Base-by-base conservation (phyloP, 1,139 yeast genomes). In the Magnusiomyces sp. region DNA sequence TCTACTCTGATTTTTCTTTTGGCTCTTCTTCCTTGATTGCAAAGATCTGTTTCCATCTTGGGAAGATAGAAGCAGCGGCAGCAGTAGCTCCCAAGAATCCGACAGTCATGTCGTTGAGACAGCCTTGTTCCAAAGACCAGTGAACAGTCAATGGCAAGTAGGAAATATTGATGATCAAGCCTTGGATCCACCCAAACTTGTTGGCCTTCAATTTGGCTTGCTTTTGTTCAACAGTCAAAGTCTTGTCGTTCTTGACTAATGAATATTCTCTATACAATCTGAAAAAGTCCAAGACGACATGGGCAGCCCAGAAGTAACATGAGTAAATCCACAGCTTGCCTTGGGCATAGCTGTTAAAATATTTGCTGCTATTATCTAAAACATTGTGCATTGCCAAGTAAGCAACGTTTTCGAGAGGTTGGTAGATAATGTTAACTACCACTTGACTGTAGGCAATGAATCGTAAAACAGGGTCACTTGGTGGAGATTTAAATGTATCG, bases 101-200 rank as follows among this genome's bases (percentile, higher is more conserved):
- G 2, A 71, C 73, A 23, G 57, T 55, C 43, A 60, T 53, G 27
- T 67, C 67, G 27, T 56, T 54, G 38, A 70, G 52, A 40, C 65
- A 55, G 0, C 75, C 75, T 2, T 50, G 53, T 49, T 62, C 64
- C n/a, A 67, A 55, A 2, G 73, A 68, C 75, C 75, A 71, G 55
- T 71, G 75, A 40, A 68, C 57, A 1, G 75, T 68, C 48, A 71
- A 55, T 2, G 75, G 75, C 39, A 69, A 59, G 62, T 71, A 71
- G 14, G 70, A 67, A 32, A 66, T 53, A 53, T 70, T 68, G 49
- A 66, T 64, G n/a, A 66, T 49, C 29, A 71, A 53, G 33, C 60
- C 27, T 45, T 47, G 42, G 44, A 43, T 43, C 52, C 52, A 50
- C 9, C 17, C 31, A 23, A 23, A 37, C 38, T 20, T 39, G 20